Percentiles rank a stretch among this genome's conserved stretches.
Conservation (phyloP, 768 basidiomycete genomes). For the Mycena polygramma region DNA sequence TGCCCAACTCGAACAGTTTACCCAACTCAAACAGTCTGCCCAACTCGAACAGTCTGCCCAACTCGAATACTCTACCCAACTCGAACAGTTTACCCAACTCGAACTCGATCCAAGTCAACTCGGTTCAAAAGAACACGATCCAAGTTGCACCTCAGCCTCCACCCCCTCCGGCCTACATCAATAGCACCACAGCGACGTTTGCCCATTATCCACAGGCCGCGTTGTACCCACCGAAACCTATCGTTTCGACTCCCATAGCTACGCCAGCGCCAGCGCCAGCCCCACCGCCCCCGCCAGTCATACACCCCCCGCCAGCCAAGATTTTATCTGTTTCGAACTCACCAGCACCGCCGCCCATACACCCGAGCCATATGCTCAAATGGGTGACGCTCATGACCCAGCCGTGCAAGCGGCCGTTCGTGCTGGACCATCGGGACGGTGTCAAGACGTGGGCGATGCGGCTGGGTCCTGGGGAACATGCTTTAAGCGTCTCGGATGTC, state of each 20-base stretch:
- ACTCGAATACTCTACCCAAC: constrained; percentile 14
- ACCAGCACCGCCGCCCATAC: constrained; percentile 52
- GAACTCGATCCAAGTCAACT: not conserved
- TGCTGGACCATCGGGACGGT: constrained; percentile 75
- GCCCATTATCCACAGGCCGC: constrained; percentile 68
- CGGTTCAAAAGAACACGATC: constrained; percentile 21
- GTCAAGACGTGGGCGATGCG: constrained; percentile 82
- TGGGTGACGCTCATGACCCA: constrained; percentile 67
- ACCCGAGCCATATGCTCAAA: constrained; percentile 62
- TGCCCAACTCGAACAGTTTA: constrained; percentile 20
- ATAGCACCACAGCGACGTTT: constrained; percentile 41
- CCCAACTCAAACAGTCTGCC: constrained; percentile 17
- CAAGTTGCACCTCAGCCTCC: constrained; percentile 35
- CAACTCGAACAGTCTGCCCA: constrained; percentile 16
- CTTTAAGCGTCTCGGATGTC: constrained; percentile 66
- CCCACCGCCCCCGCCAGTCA: constrained; percentile 36
- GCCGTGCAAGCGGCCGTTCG: constrained; percentile 70
- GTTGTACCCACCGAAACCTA: constrained; percentile 57
- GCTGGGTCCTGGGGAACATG: constrained; percentile 68
- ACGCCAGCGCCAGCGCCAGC: constrained; percentile 37
- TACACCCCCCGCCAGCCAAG: constrained; percentile 41
- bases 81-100: constrained; percentile 13
- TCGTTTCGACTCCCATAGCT: constrained; percentile 44
- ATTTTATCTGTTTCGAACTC: constrained; percentile 50
- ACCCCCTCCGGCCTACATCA: constrained; percentile 25